Percentiles rank a stretch among this genome's conserved stretches.
Conservation (phyloP, 2,329 filamentous ascomycete species). For the Leptographium wingfieldii region DNA sequence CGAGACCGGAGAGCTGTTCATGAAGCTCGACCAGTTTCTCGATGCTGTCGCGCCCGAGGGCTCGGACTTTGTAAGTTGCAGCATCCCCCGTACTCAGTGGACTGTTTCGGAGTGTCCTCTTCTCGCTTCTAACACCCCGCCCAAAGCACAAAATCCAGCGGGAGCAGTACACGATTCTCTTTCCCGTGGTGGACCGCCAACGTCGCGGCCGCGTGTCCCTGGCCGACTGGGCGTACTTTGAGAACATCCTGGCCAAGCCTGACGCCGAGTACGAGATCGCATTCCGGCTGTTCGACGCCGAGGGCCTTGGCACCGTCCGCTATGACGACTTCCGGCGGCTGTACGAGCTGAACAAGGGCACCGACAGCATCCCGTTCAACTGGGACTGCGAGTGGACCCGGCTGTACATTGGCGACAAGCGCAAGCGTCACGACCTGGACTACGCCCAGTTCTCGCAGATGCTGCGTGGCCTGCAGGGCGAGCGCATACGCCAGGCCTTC, state of each 20-base stretch:
- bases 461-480: slow-evolving; percentile 89
- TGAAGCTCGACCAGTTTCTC: slow-evolving; percentile 80
- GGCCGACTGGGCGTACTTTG: slow-evolving; percentile 83
- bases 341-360: slow-evolving; percentile 81
- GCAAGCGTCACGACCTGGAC: slow-evolving; percentile 79
- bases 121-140: not conserved
- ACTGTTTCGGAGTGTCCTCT: not conserved
- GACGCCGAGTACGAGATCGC: slow-evolving; percentile 99
- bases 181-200: slow-evolving; percentile 75
- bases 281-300: slow-evolving; percentile 87
- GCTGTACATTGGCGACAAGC: slow-evolving; percentile 81
- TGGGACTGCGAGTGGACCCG: slow-evolving; percentile 96
- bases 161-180: slow-evolving; percentile 89
- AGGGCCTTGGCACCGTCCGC: slow-evolving; percentile 72
- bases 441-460: slow-evolving; percentile 98
- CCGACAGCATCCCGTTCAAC: slow-evolving; percentile 79
- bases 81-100: too few species aligned
- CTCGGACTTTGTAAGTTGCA: slow-evolving; percentile 75
- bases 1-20: slow-evolving; percentile 61
- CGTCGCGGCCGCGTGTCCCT: slow-evolving; percentile 61
- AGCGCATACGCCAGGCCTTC: slow-evolving; percentile 93
- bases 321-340: slow-evolving; percentile 77
- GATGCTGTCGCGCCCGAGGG: slow-evolving; percentile 73
- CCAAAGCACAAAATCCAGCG: slow-evolving; percentile 90
- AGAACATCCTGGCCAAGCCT: slow-evolving; percentile 84